Conservation (phyloP, 1,284 basidiomycete species). For the Sphaerobolus stellatus region DNA sequence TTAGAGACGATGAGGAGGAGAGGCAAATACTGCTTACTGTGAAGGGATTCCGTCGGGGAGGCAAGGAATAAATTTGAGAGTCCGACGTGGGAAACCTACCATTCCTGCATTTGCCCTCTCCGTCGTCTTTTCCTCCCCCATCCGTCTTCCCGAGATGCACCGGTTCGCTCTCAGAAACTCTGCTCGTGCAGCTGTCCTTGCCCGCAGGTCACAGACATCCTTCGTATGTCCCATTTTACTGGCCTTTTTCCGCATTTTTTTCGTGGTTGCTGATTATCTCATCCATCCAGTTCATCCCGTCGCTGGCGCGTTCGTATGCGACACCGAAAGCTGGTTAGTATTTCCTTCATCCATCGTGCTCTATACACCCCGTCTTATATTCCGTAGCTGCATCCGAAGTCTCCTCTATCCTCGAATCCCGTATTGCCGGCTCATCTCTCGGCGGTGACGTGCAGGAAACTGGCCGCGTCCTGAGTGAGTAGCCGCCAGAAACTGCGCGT, state of each 20-base stretch:
- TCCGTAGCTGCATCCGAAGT: constrained; percentile 93
- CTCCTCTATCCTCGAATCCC: constrained; percentile 97
- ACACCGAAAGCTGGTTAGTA: constrained; percentile 94
- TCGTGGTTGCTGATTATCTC: constrained; percentile 31
- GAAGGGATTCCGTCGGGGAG: constrained; percentile 12
- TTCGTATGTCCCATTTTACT: constrained; percentile 46
- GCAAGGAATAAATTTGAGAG: constrained; percentile 5
- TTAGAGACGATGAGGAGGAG: not conserved
- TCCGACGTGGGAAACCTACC: constrained; percentile 12
- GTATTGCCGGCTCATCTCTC: constrained; percentile 90
- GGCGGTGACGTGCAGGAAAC: constrained; percentile 98
- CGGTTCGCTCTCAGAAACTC: constrained; percentile 85
- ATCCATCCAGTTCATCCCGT: constrained; percentile 41
- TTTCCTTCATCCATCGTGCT: constrained; percentile 17
- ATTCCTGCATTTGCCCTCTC: constrained; percentile 11
- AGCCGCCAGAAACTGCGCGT: constrained; percentile 1
- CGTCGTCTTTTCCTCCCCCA: constrained; percentile 12
- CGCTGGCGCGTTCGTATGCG: constrained; percentile 83
- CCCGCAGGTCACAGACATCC: constrained; percentile 49
- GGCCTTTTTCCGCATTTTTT: constrained; percentile 13
- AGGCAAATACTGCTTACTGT: constrained; percentile 10
- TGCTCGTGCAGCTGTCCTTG: constrained; percentile 70
- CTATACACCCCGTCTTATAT: constrained; percentile 18
- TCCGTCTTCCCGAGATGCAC: constrained; percentile 65
- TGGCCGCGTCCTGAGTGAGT: constrained; percentile 94